phyloP scores from a whole-genome alignment of 257 asterid species.

The Mentha longifolia region DNA sequence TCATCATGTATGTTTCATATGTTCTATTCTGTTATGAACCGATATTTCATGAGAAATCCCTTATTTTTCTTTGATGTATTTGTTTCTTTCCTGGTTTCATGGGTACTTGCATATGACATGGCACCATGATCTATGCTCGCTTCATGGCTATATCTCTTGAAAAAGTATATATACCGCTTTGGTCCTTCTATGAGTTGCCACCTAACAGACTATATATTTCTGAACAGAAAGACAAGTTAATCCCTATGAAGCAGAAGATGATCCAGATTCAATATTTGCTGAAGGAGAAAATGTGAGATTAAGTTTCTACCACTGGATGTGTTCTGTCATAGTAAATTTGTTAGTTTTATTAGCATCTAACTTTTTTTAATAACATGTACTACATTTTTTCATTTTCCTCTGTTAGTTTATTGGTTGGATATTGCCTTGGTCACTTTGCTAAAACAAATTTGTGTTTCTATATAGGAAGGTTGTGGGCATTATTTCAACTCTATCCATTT shows the following conservation, averaged over 20 bases:
- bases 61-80: background rate
- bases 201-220: slow-evolving; percentile 28
- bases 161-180: no score
- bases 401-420: slow-evolving; percentile 11
- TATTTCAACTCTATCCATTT: background rate
- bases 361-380: background rate
- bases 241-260: slow-evolving; percentile 45
- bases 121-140: background rate
- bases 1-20: background rate
- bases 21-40: background rate
- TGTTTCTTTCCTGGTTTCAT: background rate
- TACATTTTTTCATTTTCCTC: background rate
- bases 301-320: slow-evolving; percentile 23
- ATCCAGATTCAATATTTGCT: slow-evolving; percentile 35
- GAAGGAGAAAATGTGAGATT: slow-evolving; percentile 64
- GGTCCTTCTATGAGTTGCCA: slow-evolving; percentile 14
- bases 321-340: background rate
- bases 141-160: no score
- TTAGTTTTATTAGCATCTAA: background rate
- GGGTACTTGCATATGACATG: background rate
- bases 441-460: background rate
- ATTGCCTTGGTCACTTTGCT: slow-evolving; percentile 7
- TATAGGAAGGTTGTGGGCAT: slow-evolving; percentile 1
- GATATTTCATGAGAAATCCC: background rate
- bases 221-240: slow-evolving; percentile 51